These are phyloP conservation scores for Dryas alaskensis DNA, from an alignment of 306 rosid species.

Conservation along the genomic window DNA sequence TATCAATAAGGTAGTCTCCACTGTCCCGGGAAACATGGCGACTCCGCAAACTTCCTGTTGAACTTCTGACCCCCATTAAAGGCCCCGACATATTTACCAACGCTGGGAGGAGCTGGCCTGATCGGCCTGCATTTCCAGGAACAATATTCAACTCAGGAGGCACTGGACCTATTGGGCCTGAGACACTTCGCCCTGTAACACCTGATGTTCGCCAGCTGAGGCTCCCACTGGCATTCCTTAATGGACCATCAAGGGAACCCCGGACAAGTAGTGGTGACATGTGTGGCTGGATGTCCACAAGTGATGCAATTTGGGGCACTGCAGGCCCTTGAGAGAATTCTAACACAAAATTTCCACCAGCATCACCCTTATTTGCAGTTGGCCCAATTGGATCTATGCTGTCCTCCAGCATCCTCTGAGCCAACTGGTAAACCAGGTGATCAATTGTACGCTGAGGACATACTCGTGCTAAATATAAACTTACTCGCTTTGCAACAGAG, in stretches of 20 bases:
- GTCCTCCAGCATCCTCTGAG: slow-evolving; percentile 95
- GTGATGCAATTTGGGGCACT: slow-evolving; percentile 79
- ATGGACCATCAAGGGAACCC: slow-evolving; percentile 97
- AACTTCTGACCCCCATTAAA: slow-evolving; percentile 95
- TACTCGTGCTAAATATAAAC: slow-evolving; percentile 92
- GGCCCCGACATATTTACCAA: slow-evolving; percentile 99
- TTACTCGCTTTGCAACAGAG: slow-evolving; percentile 94
- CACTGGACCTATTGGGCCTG: slow-evolving; percentile 97
- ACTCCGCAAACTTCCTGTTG: slow-evolving; percentile 94
- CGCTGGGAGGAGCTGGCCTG: slow-evolving; percentile 93
- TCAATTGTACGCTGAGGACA: slow-evolving; percentile 99
- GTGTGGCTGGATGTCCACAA: slow-evolving; percentile 91
- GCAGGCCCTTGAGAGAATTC: slow-evolving; percentile 98
- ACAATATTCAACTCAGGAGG: slow-evolving; percentile 89
- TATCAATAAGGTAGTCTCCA: slow-evolving; percentile 96
- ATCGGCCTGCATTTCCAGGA: slow-evolving; percentile 84
- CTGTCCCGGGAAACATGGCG: slow-evolving; percentile 98
- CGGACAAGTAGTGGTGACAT: slow-evolving; percentile 99
- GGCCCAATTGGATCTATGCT: slow-evolving; percentile 71
- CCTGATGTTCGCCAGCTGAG: slow-evolving; percentile 98
- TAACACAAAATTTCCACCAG: slow-evolving; percentile 71
- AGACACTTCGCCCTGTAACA: slow-evolving; percentile 91
- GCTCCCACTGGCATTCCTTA: slow-evolving; percentile 97
- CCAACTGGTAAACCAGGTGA: slow-evolving; percentile 92
- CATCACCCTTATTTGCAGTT: slow-evolving; percentile 68